Percentiles rank a stretch among this genome's conserved stretches.
These are phyloP conservation scores for Symbiotaphrina buchneri DNA, from an alignment of 495 filamentous ascomycete species.

Conservation along the genomic window DNA sequence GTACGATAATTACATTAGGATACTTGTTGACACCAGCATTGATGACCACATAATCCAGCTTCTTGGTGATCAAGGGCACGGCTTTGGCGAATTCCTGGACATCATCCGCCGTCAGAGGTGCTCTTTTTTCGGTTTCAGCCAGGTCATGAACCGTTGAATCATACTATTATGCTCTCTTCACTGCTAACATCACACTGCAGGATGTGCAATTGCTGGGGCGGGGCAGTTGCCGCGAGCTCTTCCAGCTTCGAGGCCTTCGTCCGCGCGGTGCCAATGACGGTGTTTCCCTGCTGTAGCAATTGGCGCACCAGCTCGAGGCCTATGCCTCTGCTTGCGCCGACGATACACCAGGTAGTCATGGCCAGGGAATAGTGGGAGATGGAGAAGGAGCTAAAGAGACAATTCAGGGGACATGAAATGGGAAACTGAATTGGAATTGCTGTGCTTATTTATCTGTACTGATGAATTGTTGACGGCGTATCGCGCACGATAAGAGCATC, in stretches of 20 bases:
- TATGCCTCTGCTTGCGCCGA: conserved; percentile 32
- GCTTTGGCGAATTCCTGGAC: conserved; percentile 6
- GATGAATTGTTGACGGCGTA: no score
- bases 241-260: conserved; percentile 18
- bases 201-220: conserved; percentile 18
- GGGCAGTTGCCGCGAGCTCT: conserved; percentile 14
- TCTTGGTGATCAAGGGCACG: no score
- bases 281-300: conserved; percentile 19
- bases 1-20: conserved; percentile 20
- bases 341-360: conserved; percentile 23
- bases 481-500: no score
- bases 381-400: no score
- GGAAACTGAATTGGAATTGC: no score
- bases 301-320: conserved; percentile 31
- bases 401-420: no score
- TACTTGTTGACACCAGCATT: conserved; percentile 36
- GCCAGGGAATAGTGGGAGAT: no score
- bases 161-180: conserved; percentile 21
- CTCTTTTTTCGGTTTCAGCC: no score
- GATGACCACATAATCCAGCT: conserved; percentile 26
- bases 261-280: conserved; percentile 28
- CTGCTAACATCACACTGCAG: conserved; percentile 25
- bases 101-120: not conserved
- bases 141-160: conserved; percentile 6
- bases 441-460: no score